These are phyloP conservation scores for Russula sp. DNA, from an alignment of 768 basidiomycete species.

Conservation along the genomic window DNA sequence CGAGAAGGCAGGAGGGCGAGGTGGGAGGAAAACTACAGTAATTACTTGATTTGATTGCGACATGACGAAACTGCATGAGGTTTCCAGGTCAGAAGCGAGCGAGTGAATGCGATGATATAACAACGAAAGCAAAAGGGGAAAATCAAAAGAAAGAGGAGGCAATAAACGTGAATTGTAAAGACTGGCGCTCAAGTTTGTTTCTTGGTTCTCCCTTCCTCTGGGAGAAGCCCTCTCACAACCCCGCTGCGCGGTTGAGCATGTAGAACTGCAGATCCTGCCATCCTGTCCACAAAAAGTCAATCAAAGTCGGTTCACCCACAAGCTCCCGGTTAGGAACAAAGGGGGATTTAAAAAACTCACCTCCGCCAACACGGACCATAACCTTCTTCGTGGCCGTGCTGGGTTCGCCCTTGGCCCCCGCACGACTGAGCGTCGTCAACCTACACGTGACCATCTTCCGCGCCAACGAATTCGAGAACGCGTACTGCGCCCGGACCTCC, in stretches of 20 bases:
- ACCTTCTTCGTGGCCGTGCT: constrained; percentile 67
- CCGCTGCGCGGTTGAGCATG: constrained; percentile 70
- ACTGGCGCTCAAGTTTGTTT: constrained; percentile 11
- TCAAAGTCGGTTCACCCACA: too few relatives aligned
- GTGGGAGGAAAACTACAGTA: constrained; percentile 10
- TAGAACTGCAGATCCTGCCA: constrained; percentile 80
- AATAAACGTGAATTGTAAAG: constrained; percentile 5
- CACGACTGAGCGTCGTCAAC: constrained; percentile 69
- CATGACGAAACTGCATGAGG: constrained; percentile 12
- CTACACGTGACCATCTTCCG: constrained; percentile 74
- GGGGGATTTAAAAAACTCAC: constrained; percentile 26
- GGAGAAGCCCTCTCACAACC: constrained; percentile 39
- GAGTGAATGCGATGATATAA: constrained; percentile 22
- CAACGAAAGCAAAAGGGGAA: constrained; percentile 15
- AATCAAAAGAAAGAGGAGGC: neutral
- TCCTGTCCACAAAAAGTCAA: constrained; percentile 34
- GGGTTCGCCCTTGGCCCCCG: constrained; percentile 36
- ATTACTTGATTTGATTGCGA: constrained; percentile 7
- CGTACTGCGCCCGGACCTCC: constrained; percentile 80
- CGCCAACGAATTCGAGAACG: constrained; percentile 66
- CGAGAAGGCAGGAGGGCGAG: neutral
- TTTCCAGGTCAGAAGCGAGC: constrained; percentile 4
- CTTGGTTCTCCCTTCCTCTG: neutral
- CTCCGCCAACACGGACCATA: constrained; percentile 87
- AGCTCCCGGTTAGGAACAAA: too few relatives aligned